These are phyloP conservation scores for Dendrostoma leiphaemia DNA, from an alignment of 2,329 filamentous ascomycete genomes.

Conservation along the genomic window DNA sequence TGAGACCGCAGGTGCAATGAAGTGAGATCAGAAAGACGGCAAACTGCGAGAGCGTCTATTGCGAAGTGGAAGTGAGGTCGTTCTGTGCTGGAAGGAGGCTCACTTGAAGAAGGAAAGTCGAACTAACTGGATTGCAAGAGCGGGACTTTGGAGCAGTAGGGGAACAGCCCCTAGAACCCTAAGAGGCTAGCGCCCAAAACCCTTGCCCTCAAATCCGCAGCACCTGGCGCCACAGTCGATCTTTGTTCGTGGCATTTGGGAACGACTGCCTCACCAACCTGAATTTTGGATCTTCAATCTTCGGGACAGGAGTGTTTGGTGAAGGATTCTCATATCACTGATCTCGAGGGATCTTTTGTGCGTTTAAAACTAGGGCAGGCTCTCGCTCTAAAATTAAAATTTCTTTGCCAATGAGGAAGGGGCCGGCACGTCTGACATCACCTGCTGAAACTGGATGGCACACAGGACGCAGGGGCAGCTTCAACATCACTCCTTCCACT, in stretches of 20 bases:
- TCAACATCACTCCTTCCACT: not conserved
- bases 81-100: not conserved
- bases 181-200: not conserved
- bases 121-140: not conserved
- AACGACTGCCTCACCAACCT: not conserved
- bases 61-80: not conserved
- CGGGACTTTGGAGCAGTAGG: not conserved
- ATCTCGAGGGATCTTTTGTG: too few relatives aligned
- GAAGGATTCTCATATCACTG: not conserved
- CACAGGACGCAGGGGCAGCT: not conserved
- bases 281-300: not conserved
- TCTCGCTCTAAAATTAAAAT: not conserved
- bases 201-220: not conserved
- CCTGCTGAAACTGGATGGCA: not conserved
- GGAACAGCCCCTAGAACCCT: not conserved
- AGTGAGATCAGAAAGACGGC: too few relatives aligned
- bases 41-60: too few relatives aligned
- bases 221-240: not conserved
- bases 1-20: too few relatives aligned
- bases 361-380: not conserved
- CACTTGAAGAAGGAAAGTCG: not conserved
- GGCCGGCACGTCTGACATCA: slow-evolving; percentile 2
- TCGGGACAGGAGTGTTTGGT: not conserved
- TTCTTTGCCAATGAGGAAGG: not conserved
- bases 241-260: not conserved